These are phyloP conservation scores for Warburgia ugandensis DNA, from an alignment of 164 flowering plant species.

Conservation along the genomic window DNA sequence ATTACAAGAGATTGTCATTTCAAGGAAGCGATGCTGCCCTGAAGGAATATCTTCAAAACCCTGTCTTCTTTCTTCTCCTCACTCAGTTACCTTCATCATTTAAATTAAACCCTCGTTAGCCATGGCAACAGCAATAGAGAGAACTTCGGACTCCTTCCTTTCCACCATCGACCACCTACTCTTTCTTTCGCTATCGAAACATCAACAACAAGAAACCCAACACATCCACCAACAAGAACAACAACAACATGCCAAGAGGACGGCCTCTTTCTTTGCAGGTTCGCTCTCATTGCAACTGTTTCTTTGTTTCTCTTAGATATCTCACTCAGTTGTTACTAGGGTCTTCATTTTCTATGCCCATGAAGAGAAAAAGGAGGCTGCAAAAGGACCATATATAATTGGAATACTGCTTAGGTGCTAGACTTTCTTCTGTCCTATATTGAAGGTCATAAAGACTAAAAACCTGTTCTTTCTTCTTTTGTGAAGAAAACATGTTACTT, in stretches of 20 bases:
- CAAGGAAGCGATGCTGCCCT: conserved; percentile 41
- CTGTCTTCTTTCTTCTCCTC: conserved; percentile 3
- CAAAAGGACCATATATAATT: too few species aligned
- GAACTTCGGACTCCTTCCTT: conserved; percentile 13
- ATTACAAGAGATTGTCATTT: conserved; percentile 18
- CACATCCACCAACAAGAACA: conserved; percentile 18
- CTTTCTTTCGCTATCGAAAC: conserved; percentile 30
- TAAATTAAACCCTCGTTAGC: conserved; percentile 5
- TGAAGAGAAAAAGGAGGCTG: too few species aligned
- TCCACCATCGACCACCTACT: conserved; percentile 12
- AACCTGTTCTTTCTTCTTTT: too few species aligned
- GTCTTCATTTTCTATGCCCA: too few species aligned
- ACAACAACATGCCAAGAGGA: conserved; percentile 58
- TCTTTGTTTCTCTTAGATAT: not conserved
- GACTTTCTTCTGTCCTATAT: too few species aligned
- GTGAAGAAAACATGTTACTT: too few species aligned
- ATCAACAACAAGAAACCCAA: conserved; percentile 12
- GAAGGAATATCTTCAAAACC: conserved; percentile 32
- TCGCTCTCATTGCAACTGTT: conserved; percentile 14
- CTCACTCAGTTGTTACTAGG: not conserved
- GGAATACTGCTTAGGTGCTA: too few species aligned
- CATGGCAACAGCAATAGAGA: conserved; percentile 34
- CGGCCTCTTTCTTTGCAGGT: conserved; percentile 91
- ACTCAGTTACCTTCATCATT: not conserved
- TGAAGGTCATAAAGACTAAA: too few species aligned